Conservation (phyloP, 2,329 filamentous ascomycete species). For the Penicillium vulpinum region DNA sequence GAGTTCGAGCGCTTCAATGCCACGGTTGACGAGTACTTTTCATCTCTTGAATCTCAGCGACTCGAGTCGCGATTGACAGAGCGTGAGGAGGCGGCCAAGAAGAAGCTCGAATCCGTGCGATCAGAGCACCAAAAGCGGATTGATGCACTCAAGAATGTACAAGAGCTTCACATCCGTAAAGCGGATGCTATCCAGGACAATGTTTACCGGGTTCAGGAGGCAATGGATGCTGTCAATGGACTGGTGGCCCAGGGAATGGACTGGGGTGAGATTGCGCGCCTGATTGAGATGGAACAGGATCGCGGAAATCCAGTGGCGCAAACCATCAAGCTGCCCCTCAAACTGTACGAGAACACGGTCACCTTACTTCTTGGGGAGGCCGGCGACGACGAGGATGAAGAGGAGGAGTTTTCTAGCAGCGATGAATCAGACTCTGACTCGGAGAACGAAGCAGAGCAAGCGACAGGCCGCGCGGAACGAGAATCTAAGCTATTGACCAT, state of each 20-base stretch:
- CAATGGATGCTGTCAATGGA: slow-evolving; percentile 86
- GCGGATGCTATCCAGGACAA: slow-evolving; percentile 90
- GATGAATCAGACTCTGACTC: slow-evolving; percentile 58
- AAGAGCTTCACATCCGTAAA: slow-evolving; percentile 81
- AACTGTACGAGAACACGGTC: slow-evolving; percentile 84
- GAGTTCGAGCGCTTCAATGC: slow-evolving; percentile 85
- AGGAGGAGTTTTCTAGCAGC: slow-evolving; percentile 64
- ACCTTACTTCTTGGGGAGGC: slow-evolving; percentile 76
- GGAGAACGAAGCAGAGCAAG: slow-evolving; percentile 32
- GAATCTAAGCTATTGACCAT: slow-evolving; percentile 59
- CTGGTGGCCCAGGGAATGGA: slow-evolving; percentile 95
- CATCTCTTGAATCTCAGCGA: slow-evolving; percentile 91
- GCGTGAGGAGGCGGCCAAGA: slow-evolving; percentile 75
- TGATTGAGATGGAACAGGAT: slow-evolving; percentile 84
- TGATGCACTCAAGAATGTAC: slow-evolving; percentile 76
- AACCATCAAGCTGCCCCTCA: slow-evolving; percentile 82
- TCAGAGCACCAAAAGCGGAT: slow-evolving; percentile 82
- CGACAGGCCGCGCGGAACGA: slow-evolving; percentile 24
- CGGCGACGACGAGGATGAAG: slow-evolving; percentile 62
- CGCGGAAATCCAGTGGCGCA: slow-evolving; percentile 80
- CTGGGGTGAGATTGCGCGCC: slow-evolving; percentile 84
- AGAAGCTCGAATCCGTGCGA: slow-evolving; percentile 80
- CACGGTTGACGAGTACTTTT: slow-evolving; percentile 95
- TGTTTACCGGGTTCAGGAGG: slow-evolving; percentile 85
- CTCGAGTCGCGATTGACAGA: slow-evolving; percentile 81